Evolutionary conservation across 805 yeast species (phyloP).

Genomic region (Saccharomyces jurei): DNA sequence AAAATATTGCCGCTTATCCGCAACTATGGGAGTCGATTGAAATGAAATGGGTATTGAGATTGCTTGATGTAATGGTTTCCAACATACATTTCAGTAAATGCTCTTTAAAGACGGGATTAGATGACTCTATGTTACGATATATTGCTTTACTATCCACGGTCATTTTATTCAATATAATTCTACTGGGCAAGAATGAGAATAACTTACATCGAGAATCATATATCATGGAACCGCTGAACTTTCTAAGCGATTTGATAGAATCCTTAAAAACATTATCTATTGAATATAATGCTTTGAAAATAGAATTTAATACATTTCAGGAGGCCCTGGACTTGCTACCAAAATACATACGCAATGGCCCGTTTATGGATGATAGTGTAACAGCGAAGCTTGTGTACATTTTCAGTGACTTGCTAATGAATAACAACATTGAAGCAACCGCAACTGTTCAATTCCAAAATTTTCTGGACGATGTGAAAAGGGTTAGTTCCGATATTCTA

Average conservation of each 20-base stretch:
- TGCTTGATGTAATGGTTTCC: slow-evolving; percentile 14
- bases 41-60: slow-evolving; percentile 5
- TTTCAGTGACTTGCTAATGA: slow-evolving; percentile 21
- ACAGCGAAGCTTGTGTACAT: slow-evolving; percentile 55
- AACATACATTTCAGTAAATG: slow-evolving; percentile 13
- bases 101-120: background rate
- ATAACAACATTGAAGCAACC: slow-evolving; percentile 7
- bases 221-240: slow-evolving; percentile 34
- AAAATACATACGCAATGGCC: slow-evolving; percentile 14
- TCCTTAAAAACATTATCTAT: slow-evolving; percentile 26
- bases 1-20: slow-evolving; percentile 13
- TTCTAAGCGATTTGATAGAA: slow-evolving; percentile 29
- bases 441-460: slow-evolving; percentile 9
- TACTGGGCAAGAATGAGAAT: slow-evolving; percentile 36
- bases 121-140: slow-evolving; percentile 11
- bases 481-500: slow-evolving; percentile 20
- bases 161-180: slow-evolving; percentile 36
- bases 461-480: slow-evolving; percentile 18
- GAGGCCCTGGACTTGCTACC: slow-evolving; percentile 18
- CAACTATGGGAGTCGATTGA: slow-evolving; percentile 7
- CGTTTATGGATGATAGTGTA: slow-evolving; percentile 40
- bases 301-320: slow-evolving; percentile 11
- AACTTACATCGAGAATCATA: slow-evolving; percentile 40
- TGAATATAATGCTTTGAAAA: slow-evolving; percentile 4
- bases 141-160: slow-evolving; percentile 31